phyloP scores from a whole-genome alignment of 1,284 basidiomycete species.

The Trametes pubescens region DNA sequence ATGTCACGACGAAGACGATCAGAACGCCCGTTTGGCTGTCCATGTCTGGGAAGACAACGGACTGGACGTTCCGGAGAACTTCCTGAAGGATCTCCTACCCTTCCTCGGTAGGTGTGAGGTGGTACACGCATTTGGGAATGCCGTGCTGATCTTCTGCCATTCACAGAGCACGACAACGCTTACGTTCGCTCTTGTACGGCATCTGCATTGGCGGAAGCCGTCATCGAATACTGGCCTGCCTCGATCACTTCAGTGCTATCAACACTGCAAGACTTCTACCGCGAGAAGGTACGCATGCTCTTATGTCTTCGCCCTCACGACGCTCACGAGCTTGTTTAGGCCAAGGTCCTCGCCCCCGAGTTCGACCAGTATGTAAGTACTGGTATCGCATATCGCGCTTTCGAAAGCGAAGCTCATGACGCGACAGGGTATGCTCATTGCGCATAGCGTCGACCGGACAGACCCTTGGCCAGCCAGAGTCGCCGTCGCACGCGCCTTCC shows the following conservation, averaged over 20 bases:
- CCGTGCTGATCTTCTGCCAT: not conserved
- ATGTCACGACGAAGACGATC: conserved; percentile 92
- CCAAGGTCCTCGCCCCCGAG: conserved; percentile 88
- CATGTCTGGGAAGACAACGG: conserved; percentile 98
- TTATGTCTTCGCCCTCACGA: not conserved
- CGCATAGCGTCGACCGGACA: conserved; percentile 86
- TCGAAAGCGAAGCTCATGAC: not conserved
- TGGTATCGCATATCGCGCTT: not conserved
- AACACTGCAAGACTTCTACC: conserved; percentile 78
- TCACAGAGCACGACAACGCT: conserved; percentile 76
- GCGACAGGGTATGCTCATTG: conserved; percentile 90
- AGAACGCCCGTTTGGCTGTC: conserved; percentile 85
- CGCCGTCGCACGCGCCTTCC: conserved; percentile 80
- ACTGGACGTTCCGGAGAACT: conserved; percentile 85
- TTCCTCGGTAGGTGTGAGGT: conserved; percentile 69
- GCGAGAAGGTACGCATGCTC: conserved; percentile 69
- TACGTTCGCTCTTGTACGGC: conserved; percentile 86
- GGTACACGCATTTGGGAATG: not conserved
- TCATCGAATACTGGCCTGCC: conserved; percentile 74
- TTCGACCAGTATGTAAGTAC: conserved; percentile 85
- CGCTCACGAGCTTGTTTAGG: conserved; percentile 46
- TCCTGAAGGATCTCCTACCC: conserved; percentile 66
- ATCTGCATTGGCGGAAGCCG: conserved; percentile 80
- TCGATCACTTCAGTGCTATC: conserved; percentile 58
- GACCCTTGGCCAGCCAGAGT: conserved; percentile 93